Evolutionary conservation across 495 filamentous ascomycete genomes (phyloP).

Genomic region (Penicillium chermesinum): DNA sequence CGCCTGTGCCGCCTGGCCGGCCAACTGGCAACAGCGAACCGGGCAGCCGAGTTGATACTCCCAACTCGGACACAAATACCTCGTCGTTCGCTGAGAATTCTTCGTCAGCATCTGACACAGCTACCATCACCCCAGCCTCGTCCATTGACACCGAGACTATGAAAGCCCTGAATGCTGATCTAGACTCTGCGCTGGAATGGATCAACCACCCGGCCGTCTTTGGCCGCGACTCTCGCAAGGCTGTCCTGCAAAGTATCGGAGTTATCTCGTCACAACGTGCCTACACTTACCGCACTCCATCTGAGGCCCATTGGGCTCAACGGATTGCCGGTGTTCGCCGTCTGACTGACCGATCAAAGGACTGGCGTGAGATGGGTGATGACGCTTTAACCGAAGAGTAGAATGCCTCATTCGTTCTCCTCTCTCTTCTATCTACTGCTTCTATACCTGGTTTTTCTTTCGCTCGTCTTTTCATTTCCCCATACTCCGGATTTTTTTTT

Average conservation of each 20-base stretch:
- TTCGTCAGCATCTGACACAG: constrained; percentile 39
- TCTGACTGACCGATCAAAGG: constrained; percentile 70
- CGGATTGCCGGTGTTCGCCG: constrained; percentile 71
- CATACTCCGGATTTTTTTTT: constrained; percentile 1
- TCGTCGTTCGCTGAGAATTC: constrained; percentile 42
- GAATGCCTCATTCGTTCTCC: constrained; percentile 8
- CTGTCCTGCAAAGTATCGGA: constrained; percentile 92
- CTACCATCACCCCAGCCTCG: constrained; percentile 59
- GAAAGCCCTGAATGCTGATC: constrained; percentile 80
- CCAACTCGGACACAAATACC: constrained; percentile 37
- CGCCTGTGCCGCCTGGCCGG: constrained; percentile 64
- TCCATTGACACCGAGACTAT: constrained; percentile 77
- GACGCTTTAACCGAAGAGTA: constrained; percentile 81
- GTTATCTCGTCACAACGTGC: constrained; percentile 92
- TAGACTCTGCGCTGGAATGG: constrained; percentile 95
- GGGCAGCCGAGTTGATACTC: constrained; percentile 35
- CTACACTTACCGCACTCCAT: constrained; percentile 85
- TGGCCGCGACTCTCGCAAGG: constrained; percentile 88
- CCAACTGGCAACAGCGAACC: constrained; percentile 30
- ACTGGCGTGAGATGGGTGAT: constrained; percentile 82
- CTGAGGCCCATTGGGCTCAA: constrained; percentile 80
- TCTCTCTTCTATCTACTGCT: constrained; percentile 8
- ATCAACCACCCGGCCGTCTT: constrained; percentile 97
- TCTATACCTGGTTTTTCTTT: neutral
- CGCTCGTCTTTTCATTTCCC: constrained; percentile 7